Evolutionary conservation across 2,329 filamentous ascomycete genomes (phyloP).

Genomic region (Graphiopsis chlorocephala): DNA sequence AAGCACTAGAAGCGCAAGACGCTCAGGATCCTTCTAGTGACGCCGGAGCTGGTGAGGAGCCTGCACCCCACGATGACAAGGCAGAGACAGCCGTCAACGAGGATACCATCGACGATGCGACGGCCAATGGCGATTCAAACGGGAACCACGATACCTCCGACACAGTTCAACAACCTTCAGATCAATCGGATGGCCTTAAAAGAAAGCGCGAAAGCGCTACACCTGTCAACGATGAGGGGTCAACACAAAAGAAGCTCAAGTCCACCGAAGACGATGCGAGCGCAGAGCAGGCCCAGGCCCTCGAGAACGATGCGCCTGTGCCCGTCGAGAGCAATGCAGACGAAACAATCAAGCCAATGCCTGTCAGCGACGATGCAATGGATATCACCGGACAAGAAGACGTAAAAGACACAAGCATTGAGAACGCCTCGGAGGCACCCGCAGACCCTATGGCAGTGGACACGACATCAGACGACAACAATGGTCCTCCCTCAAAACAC

Average conservation of each 20-base stretch:
- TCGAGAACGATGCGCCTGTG: constrained; percentile 11
- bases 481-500: constrained; percentile 38
- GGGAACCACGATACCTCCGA: neutral
- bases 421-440: neutral
- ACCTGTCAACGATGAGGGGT: constrained; percentile 27
- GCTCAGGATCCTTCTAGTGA: constrained; percentile 17
- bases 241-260: constrained; percentile 45
- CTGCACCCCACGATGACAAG: neutral
- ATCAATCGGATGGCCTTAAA: constrained; percentile 27
- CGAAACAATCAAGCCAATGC: constrained; percentile 24
- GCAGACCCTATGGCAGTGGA: constrained; percentile 3
- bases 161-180: neutral
- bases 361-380: constrained; percentile 32
- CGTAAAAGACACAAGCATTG: constrained; percentile 2
- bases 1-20: constrained; percentile 42
- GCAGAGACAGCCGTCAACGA: neutral
- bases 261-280: constrained; percentile 36
- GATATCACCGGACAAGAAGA: constrained; percentile 21
- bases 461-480: neutral
- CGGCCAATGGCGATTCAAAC: neutral
- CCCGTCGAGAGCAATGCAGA: constrained; percentile 17
- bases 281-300: constrained; percentile 25
- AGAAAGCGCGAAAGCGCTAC: constrained; percentile 33
- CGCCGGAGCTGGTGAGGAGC: neutral
- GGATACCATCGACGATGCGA: neutral